Base-by-base conservation (phyloP, 2,329 filamentous ascomycete species). In the Boeremia lycopersici region DNA sequence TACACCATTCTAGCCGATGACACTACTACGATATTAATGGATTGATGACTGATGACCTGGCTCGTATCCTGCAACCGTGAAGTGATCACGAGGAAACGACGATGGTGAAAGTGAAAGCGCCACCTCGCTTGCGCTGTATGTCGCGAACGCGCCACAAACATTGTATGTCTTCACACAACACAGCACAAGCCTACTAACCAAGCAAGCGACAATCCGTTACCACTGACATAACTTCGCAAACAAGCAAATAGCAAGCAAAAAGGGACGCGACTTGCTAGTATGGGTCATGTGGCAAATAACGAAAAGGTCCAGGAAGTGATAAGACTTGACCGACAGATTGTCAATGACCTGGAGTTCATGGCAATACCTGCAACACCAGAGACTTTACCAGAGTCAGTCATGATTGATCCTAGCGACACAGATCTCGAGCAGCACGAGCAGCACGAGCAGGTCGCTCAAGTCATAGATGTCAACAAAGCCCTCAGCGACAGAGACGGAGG, bases 121-220 rank as follows among this genome's bases (percentile, higher is more conserved):
- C 15, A 28, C 40, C 40, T 49, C 34, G 40, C 45, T 39, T 42
- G 49, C 43, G 13, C 30, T 36, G 30, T 12, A 48, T 44, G 25
- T 19, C n/a, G 19, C n/a, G 3, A 19, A 31, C n/a, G 31, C n/a
- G 25, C 31, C 30, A 30, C 31, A 48, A 34, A 30, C 33, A 13
- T 34, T 35, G 12, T 29, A 13, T 19, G 4, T 12, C 25, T 2
- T 13, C 25, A 36, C 19, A 23, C 19, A 23, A 19, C 26, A n/a
- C 34, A 34, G 29, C 11, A 2, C 10, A 19, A 6, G 1, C 6
- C n/a, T 25, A 15, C 19, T 25, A 15, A 39, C 2, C 35, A 23
- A 10, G 30, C 10, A 11, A n/a, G 6, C n/a, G 23, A 19, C 12
- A 19, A 12, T 4, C 23, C 17, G n/a, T 10, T 6, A 2, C 11